Evolutionary conservation across 2,329 filamentous ascomycete species (phyloP).

Genomic region (Colletotrichum tropicicola): DNA sequence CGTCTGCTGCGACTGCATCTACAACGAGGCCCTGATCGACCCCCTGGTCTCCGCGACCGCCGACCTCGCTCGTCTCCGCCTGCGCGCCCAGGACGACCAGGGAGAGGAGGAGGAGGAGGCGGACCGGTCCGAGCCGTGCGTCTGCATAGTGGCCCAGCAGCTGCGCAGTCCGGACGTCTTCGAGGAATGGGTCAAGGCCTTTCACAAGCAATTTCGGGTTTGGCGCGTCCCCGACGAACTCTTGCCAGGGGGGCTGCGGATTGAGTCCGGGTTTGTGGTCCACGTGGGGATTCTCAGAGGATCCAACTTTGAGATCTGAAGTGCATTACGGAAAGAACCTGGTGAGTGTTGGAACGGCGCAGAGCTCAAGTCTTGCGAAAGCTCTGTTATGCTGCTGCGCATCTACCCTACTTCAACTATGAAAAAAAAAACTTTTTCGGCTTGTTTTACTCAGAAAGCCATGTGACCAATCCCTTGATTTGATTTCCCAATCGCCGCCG

Average conservation of each 20-base stretch:
- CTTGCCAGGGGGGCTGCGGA: constrained; percentile 66
- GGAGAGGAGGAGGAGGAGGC: constrained; percentile 24
- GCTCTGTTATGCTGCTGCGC: background rate
- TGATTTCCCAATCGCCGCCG: constrained; percentile 14
- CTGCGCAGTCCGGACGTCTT: constrained; percentile 87
- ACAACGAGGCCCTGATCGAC: constrained; percentile 86
- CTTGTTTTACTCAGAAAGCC: constrained; percentile 2
- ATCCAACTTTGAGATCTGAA: background rate
- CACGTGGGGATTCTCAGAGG: constrained; percentile 75
- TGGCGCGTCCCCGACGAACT: constrained; percentile 79
- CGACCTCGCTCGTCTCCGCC: constrained; percentile 75
- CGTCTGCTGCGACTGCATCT: constrained; percentile 92
- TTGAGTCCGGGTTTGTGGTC: constrained; percentile 80
- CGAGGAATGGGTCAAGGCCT: constrained; percentile 78
- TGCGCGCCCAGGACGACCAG: constrained; percentile 21
- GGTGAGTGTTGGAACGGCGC: background rate
- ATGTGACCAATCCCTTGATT: constrained; percentile 8
- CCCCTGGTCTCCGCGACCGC: constrained; percentile 85
- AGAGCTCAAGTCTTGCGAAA: background rate
- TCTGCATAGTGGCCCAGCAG: constrained; percentile 90
- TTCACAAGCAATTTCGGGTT: constrained; percentile 72
- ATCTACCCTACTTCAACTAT: constrained; percentile 13
- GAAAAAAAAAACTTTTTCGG: constrained; percentile 4
- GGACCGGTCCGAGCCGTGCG: constrained; percentile 55
- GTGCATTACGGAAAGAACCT: background rate